These are phyloP conservation scores for Podospora pseudopauciseta DNA, from an alignment of 495 filamentous ascomycete species.

Conservation along the genomic window DNA sequence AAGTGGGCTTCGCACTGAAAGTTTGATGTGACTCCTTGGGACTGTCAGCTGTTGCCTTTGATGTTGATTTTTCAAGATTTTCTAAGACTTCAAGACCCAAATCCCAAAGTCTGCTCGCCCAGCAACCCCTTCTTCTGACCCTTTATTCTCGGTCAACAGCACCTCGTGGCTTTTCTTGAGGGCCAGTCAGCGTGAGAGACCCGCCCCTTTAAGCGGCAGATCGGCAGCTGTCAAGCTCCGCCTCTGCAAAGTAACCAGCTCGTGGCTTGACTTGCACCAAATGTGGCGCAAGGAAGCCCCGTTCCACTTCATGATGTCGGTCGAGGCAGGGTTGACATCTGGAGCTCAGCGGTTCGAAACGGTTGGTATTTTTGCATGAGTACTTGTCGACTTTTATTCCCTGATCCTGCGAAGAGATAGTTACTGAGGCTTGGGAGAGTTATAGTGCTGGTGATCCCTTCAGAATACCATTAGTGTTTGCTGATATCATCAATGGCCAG, in stretches of 20 bases:
- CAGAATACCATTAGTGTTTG: neutral
- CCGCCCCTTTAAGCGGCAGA: neutral
- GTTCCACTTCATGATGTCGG: neutral
- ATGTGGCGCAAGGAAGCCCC: neutral
- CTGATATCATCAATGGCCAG: neutral
- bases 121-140: neutral
- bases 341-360: neutral
- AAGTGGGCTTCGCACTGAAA: slow-evolving; percentile 14
- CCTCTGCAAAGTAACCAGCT: neutral
- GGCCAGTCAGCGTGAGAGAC: neutral
- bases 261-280: neutral
- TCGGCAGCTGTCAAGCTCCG: slow-evolving; percentile 1
- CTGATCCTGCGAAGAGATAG: neutral
- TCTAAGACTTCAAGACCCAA: neutral
- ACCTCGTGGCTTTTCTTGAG: neutral
- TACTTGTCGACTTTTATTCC: neutral
- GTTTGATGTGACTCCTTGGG: slow-evolving; percentile 20
- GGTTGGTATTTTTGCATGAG: neutral
- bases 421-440: neutral
- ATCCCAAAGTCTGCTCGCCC: neutral
- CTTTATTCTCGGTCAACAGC: slow-evolving; percentile 1
- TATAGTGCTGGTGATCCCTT: neutral
- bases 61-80: neutral
- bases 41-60: slow-evolving; percentile 14
- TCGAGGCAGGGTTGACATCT: neutral